Evolutionary conservation across 345 rosid genomes (phyloP), one percentile per base, ranked within the genome.

Genomic region (Cardamine chenopodiifolia): DNA sequence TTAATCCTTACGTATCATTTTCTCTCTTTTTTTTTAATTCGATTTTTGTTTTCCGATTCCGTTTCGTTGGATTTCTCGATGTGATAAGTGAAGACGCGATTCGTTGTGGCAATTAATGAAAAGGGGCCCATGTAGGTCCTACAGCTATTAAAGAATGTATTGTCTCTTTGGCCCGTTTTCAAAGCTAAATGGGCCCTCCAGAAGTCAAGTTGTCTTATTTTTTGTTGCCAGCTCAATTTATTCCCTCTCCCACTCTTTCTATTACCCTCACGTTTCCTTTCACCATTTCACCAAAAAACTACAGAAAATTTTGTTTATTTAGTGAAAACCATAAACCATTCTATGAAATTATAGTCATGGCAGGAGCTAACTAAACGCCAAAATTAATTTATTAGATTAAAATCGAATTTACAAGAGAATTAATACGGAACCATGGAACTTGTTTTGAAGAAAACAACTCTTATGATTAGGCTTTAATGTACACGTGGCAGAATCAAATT

Each of bases 81-180:
- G 68, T 53, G 71, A 63, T 32, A 45, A 65, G 29, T 11, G 77
- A 66, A 47, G 73, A 74, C 11, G 72, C 68, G 62, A 75, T 49
- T 75, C 73, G 73, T 28, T 67, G 78, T 48, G 62, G 61, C 62
- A 75, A 26, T 75, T 29, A 67, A 59, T 58, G 68, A 49, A 67
- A 59, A 15, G 62, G 73, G 79, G 0, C 52, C 73, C 6, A 66
- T 4, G 15, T 37, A n/a, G 67, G 39, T 11, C 78, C 73, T 56
- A 67, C 61, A 48, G 73, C 60, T 25, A 49, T 74, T 58, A 74
- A 74, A 75, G 68, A 54, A 66, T 74, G 42, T 39, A 37, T 37
- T 20, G 60, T 19, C 60, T 74, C 44, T 35, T 45, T 14, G 78
- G 68, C 73, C 68, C 26, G 35, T 37, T 75, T 68, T 49, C 68